Evolutionary conservation across 805 yeast genomes (phyloP).

Genomic region (Metschnikowia picachoensis): DNA sequence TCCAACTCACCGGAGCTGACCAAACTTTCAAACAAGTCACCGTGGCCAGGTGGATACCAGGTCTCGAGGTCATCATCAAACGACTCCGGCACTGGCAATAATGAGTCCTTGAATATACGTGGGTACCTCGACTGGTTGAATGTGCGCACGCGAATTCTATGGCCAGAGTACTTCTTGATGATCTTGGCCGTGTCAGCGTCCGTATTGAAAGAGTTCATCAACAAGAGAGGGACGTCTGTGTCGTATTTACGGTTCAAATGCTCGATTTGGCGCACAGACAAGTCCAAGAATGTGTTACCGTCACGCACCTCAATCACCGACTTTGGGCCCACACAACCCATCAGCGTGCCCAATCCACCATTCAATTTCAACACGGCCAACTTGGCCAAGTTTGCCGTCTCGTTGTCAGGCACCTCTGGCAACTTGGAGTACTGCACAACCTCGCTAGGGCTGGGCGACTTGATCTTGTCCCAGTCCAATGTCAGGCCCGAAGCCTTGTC

Average conservation of each 20-base stretch:
- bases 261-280: conserved; percentile 95
- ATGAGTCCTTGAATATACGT: conserved; percentile 91
- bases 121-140: conserved; percentile 99
- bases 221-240: conserved; percentile 89
- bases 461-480: conserved; percentile 92
- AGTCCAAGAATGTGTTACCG: conserved; percentile 94
- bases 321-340: conserved; percentile 99
- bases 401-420: conserved; percentile 20
- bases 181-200: conserved; percentile 92
- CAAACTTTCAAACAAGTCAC: conserved; percentile 91
- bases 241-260: conserved; percentile 85
- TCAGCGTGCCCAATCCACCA: conserved; percentile 98
- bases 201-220: conserved; percentile 98
- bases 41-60: conserved; percentile 99
- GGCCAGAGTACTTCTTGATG: conserved; percentile 95
- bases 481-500: conserved; percentile 85
- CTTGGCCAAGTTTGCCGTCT: conserved; percentile 57
- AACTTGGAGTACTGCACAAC: conserved; percentile 74
- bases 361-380: conserved; percentile 94
- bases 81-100: conserved; percentile 86
- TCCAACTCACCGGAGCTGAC: conserved; percentile 90
- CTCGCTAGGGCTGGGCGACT: conserved; percentile 85
- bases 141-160: conserved; percentile 89
- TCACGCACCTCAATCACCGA: conserved; percentile 98
- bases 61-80: conserved; percentile 71